Conservation (phyloP, 164 flowering plant species). For the Piper betle region DNA sequence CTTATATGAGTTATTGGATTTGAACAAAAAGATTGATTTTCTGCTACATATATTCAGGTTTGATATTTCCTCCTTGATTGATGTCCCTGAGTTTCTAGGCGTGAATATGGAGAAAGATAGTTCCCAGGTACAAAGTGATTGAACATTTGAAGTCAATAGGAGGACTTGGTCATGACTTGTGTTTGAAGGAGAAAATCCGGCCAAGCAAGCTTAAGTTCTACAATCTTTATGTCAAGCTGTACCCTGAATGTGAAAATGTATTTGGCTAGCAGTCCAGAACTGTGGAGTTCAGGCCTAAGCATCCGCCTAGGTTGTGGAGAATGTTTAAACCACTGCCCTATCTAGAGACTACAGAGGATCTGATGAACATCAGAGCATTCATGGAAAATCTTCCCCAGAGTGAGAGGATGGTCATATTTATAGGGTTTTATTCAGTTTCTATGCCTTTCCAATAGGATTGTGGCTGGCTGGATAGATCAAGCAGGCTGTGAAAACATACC, state of each 20-base stretch:
- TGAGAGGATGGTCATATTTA: too few relatives aligned
- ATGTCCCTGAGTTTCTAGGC: slow-evolving; percentile 81
- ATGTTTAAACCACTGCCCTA: slow-evolving; percentile 32
- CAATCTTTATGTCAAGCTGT: slow-evolving; percentile 84
- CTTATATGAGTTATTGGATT: slow-evolving; percentile 38
- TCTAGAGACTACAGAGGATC: slow-evolving; percentile 31
- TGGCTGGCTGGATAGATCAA: too few relatives aligned
- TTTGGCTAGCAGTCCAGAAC: slow-evolving; percentile 29
- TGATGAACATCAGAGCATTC: slow-evolving; percentile 23
- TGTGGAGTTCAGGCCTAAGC: slow-evolving; percentile 12
- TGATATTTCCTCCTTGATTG: slow-evolving; percentile 31
- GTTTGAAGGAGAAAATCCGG: slow-evolving; percentile 46
- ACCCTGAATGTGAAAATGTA: slow-evolving; percentile 71
- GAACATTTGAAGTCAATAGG: slow-evolving; percentile 59
- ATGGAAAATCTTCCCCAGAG: slow-evolving; percentile 5
- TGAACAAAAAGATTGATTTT: slow-evolving; percentile 67
- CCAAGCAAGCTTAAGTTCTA: slow-evolving; percentile 58
- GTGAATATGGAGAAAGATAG: slow-evolving; percentile 67
- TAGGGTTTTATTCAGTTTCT: too few relatives aligned
- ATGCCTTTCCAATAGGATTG: background rate
- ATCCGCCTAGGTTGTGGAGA: slow-evolving; percentile 41
- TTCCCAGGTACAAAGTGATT: slow-evolving; percentile 71
- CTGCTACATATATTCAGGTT: slow-evolving; percentile 32
- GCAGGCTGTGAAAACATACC: too few relatives aligned
- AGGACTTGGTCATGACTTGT: slow-evolving; percentile 55